Conservation (phyloP, 2,329 filamentous ascomycete genomes). For the Cladosporium sp. region DNA sequence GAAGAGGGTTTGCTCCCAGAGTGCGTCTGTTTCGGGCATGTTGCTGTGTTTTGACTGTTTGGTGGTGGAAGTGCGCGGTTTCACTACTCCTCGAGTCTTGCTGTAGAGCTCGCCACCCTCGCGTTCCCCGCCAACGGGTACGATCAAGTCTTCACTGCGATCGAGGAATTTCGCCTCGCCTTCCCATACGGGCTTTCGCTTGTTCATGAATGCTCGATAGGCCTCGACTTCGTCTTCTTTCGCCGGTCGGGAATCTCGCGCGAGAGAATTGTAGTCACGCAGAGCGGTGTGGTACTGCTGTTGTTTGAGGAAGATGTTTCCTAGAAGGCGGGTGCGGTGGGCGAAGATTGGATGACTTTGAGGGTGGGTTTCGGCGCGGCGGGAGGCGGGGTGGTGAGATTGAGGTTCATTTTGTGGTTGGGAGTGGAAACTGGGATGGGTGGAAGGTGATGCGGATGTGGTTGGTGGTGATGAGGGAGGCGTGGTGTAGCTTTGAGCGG, state of each 20-base stretch:
- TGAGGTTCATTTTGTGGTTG: not conserved
- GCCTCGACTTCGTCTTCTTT: slow-evolving; percentile 46
- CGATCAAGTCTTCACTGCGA: slow-evolving; percentile 51
- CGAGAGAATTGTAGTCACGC: slow-evolving; percentile 51
- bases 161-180: slow-evolving; percentile 59
- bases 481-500: slow-evolving; percentile 33
- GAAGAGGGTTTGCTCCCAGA: slow-evolving; percentile 19
- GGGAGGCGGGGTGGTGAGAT: slow-evolving; percentile 49
- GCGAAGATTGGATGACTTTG: slow-evolving; percentile 48
- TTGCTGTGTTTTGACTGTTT: too few species aligned
- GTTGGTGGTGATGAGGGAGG: slow-evolving; percentile 18
- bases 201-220: slow-evolving; percentile 54
- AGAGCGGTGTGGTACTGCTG: slow-evolving; percentile 63
- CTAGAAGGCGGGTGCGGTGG: slow-evolving; percentile 57
- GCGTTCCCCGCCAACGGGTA: slow-evolving; percentile 14
- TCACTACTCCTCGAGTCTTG: too few species aligned
- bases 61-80: not conserved
- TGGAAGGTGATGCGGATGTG: slow-evolving; percentile 9
- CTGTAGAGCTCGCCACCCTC: not conserved
- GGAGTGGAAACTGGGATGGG: not conserved
- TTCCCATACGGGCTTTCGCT: slow-evolving; percentile 52
- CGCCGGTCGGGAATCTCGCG: slow-evolving; percentile 48
- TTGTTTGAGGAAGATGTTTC: slow-evolving; percentile 60
- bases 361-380: slow-evolving; percentile 52
- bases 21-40: not conserved